A percentile compares a stretch with the other conserved stretches of the same genome.
These are phyloP conservation scores for Neltuma alba DNA, from an alignment of 306 rosid genomes.

Conservation along the genomic window DNA sequence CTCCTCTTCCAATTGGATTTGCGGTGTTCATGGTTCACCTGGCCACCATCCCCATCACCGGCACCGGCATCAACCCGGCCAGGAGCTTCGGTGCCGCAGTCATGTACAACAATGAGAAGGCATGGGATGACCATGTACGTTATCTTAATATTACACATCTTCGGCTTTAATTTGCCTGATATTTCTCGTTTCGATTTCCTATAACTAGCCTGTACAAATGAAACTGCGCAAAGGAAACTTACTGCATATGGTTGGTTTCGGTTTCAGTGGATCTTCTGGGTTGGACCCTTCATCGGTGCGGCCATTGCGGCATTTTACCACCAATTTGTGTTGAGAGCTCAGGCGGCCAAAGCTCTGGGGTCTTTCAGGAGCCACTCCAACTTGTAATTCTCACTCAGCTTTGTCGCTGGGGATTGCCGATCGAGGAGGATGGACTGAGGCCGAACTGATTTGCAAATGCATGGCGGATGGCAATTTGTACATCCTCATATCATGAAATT, in stretches of 20 bases:
- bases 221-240: not conserved
- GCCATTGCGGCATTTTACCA: constrained; percentile 55
- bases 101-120: constrained; percentile 39
- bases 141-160: not conserved
- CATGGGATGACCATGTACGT: constrained; percentile 56
- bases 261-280: constrained; percentile 57
- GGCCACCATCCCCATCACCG: constrained; percentile 57
- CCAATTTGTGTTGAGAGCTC: constrained; percentile 52
- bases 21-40: constrained; percentile 53
- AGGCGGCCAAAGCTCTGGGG: constrained; percentile 48
- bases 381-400: constrained; percentile 20
- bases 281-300: constrained; percentile 56
- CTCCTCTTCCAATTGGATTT: constrained; percentile 61
- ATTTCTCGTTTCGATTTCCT: not conserved
- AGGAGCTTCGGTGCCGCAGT: constrained; percentile 54
- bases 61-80: constrained; percentile 60
- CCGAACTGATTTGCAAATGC: not conserved
- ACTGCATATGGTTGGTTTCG: not conserved
- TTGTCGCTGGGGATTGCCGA: not conserved
- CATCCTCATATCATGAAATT: constrained; percentile 19
- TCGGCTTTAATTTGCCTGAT: not conserved
- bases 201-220: not conserved
- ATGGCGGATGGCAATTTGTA: constrained; percentile 34
- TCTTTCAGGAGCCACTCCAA: constrained; percentile 50
- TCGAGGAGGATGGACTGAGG: not conserved